phyloP scores from a whole-genome alignment of 768 basidiomycete species.

The Leccinum variicolor region DNA sequence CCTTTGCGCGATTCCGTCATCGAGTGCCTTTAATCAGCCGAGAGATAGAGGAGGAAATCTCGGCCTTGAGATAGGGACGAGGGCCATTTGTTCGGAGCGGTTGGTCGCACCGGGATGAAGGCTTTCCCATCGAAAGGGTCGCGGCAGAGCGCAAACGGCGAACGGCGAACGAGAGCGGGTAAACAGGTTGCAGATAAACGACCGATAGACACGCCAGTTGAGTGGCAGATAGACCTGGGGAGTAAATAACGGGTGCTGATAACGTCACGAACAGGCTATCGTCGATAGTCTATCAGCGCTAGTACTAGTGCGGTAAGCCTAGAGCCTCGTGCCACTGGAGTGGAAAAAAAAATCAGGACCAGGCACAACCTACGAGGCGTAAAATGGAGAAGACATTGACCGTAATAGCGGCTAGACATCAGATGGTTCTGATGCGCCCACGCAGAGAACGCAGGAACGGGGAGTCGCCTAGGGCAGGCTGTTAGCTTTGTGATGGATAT shows the following conservation, averaged over 20 bases:
- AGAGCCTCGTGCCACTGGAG: background rate
- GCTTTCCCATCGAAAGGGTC: constrained; percentile 22
- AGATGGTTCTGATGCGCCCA: constrained; percentile 19
- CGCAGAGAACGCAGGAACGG: background rate
- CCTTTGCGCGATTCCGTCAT: constrained; percentile 8
- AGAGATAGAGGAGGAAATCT: background rate
- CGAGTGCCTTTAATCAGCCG: background rate
- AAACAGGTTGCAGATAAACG: background rate
- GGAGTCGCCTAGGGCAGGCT: background rate
- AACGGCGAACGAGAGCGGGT: background rate
- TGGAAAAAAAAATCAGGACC: constrained; percentile 7
- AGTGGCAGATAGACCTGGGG: background rate
- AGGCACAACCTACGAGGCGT: constrained; percentile 11
- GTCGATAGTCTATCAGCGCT: background rate
- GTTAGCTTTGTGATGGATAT: background rate
- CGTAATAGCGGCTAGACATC: constrained; percentile 15
- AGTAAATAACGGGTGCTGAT: background rate
- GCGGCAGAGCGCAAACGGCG: constrained; percentile 3
- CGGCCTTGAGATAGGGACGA: background rate
- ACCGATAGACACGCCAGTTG: background rate
- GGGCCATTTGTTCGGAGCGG: constrained; percentile 8
- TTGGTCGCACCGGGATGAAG: background rate
- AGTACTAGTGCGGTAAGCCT: background rate
- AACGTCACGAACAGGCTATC: background rate
- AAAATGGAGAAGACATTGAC: background rate